Evolutionary conservation across 495 filamentous ascomycete genomes (phyloP).

Genomic region (Hypoxylon rickii): DNA sequence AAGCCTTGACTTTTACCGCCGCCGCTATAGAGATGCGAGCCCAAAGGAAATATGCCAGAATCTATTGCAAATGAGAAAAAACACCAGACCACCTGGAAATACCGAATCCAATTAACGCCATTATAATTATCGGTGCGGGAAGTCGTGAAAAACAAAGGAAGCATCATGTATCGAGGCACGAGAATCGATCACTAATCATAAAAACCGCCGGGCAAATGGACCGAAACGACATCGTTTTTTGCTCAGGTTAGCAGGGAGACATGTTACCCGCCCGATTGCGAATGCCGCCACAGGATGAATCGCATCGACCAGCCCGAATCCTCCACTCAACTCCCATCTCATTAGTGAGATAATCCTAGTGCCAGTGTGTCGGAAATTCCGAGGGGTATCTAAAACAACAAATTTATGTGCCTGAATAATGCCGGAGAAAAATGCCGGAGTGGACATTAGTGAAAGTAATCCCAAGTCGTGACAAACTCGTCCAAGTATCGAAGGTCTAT

Average conservation of each 20-base stretch:
- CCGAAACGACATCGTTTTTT: constrained; percentile 1
- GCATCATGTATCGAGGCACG: constrained; percentile 13
- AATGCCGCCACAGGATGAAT: constrained; percentile 11
- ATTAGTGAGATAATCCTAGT: constrained; percentile 36
- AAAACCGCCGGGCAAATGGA: constrained; percentile 3
- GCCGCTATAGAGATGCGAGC: constrained; percentile 39
- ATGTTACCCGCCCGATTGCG: constrained; percentile 17
- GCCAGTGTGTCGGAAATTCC: constrained; percentile 40
- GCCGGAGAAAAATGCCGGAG: constrained; percentile 37
- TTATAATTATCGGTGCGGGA: constrained; percentile 29
- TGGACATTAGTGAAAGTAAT: constrained; percentile 37
- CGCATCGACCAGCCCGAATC: constrained; percentile 25
- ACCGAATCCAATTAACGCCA: constrained; percentile 35
- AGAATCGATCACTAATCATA: constrained; percentile 3
- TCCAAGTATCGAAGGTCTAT: not conserved
- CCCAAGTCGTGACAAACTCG: constrained; percentile 18
- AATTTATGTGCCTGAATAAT: constrained; percentile 43
- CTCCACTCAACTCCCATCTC: constrained; percentile 25
- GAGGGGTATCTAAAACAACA: constrained; percentile 44
- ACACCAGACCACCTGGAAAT: constrained; percentile 27
- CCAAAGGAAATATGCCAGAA: constrained; percentile 30
- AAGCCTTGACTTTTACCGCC: constrained; percentile 36
- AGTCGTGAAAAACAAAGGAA: constrained; percentile 26
- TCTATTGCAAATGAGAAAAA: constrained; percentile 39
- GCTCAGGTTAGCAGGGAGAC: constrained; percentile 12